These are phyloP conservation scores for Lactarius indigo DNA, from an alignment of 768 basidiomycete genomes.

Conservation along the genomic window DNA sequence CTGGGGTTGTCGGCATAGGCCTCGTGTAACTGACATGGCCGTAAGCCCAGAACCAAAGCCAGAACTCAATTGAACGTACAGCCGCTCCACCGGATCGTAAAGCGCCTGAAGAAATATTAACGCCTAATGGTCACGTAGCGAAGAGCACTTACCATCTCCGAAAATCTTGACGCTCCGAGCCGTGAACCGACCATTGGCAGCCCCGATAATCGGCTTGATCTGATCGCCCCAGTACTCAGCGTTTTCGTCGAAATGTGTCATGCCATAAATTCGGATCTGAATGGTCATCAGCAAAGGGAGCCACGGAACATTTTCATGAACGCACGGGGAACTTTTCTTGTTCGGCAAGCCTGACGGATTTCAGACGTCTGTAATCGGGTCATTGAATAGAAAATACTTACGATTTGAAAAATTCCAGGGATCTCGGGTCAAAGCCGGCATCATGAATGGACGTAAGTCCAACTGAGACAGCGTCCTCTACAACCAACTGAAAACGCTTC, in stretches of 20 bases:
- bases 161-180: conserved; percentile 80
- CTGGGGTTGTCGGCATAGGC: conserved; percentile 78
- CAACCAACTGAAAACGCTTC: conserved; percentile 56
- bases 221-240: conserved; percentile 72
- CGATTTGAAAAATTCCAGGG: conserved; percentile 74
- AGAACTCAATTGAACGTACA: conserved; percentile 37
- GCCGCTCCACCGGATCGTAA: conserved; percentile 89
- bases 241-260: conserved; percentile 66
- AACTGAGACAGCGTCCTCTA: conserved; percentile 60
- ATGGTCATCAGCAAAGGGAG: not conserved
- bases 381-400: conserved; percentile 31
- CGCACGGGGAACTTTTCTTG: conserved; percentile 57
- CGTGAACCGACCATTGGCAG: conserved; percentile 59
- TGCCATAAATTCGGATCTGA: conserved; percentile 77
- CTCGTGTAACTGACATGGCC: conserved; percentile 56
- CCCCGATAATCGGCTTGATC: conserved; percentile 50
- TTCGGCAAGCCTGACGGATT: conserved; percentile 54
- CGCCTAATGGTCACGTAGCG: not conserved
- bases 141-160: conserved; percentile 51
- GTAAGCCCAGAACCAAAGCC: conserved; percentile 5
- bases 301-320: not conserved
- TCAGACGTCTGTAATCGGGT: conserved; percentile 6
- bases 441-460: conserved; percentile 88
- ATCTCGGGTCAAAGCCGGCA: conserved; percentile 65
- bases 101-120: conserved; percentile 51